Evolutionary conservation across 768 basidiomycete species (phyloP), one percentile per base, ranked within the genome.

Genomic region (Tulasnella sp.): DNA sequence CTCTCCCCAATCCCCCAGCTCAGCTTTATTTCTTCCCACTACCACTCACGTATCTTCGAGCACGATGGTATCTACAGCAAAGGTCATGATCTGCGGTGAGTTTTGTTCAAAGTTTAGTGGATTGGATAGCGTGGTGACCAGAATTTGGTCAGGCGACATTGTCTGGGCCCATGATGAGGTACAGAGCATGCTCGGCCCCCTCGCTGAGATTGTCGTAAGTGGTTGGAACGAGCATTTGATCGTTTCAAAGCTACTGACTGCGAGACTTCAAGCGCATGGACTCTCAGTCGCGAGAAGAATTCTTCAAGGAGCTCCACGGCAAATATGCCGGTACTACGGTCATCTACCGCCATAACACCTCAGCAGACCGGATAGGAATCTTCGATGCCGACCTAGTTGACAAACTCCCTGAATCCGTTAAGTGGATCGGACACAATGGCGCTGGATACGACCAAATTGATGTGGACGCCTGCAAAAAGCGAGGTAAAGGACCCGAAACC

Each of bases 381-480:
- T 95, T 94, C 80, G 93, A 97, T 82, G 88, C 89, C 82, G 91
- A 91, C 78, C 85, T 97, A 79, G 86, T 97, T 79, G 83, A 85
- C 70, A 88, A 87, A 0, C 85, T 97, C 12, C 90, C 93, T 0
- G 78, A 85, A 0, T 86, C 85, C 25, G 86, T 96, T 78, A 90
- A 90, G 80, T 95, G 92, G 91, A 93, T 97, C 81, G 93, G 91
- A 0, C 94, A 95, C 82, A 96, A 96, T 76, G 96, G 95, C 14
- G 94, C 96, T 0, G 94, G 96, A 0, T 97, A 97, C 81, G 94
- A 97, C 81, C 89, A 91, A 78, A 91, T 97, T 79, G 91, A 96
- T 80, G 89, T 95, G 19, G 82, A 83, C 8, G 91, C 91, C 4
- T 91, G 91, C 82, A 92, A 88, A 80, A 88, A 86, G 12, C 87